Evolutionary conservation across 1,284 basidiomycete genomes (phyloP), one percentile per base, ranked within the genome.

Genomic region (Tetrapyrgos nigripes): DNA sequence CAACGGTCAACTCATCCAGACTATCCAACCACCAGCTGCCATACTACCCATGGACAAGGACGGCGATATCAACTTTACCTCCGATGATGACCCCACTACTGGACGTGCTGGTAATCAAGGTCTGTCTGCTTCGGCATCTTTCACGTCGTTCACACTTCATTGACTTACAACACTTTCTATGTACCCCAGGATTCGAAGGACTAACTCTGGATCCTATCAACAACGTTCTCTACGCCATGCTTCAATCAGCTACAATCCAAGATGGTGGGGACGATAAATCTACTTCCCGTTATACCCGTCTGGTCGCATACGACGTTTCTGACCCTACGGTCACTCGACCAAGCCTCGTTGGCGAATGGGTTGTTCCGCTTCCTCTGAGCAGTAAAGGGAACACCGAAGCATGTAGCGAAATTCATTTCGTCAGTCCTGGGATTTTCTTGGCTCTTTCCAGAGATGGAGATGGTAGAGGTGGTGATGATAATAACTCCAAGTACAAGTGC

Each of bases 181-280:
- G 23, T 46, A 35, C 10, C 45, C 2, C 52, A 17, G 87, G 88
- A 3, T 84, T 89, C 55, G 87, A 90, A 68, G 83, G 84, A 9
- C 75, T 90, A n/a, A 86, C 88, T 0, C 59, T 83, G 3, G 82
- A 85, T 55, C 69, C 77, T 10, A 68, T 74, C 8, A 84, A 82
- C 5, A 70, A 72, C 11, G 81, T 77, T 3, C 75, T 90, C 0
- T 90, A 85, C 62, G 86, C 82, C 1, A 80, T 89, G 61, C 78
- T 90, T 0, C 88, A 90, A 64, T 79, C 82, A 10, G 88, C 85
- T 2, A 82, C 84, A 0, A 80, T 88, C 8, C 88, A 91, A 64
- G 88, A 90, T 62, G 85, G 85, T 14, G 85, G 84, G 2, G 68
- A 68, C 51, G 72, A 78, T 57, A 79, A 82, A 57, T 68, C 69